A percentile compares a stretch with the other conserved stretches of the same genome.
Evolutionary conservation across 495 filamentous ascomycete genomes (phyloP).

Genomic region (Aspergillus bridgeri): DNA sequence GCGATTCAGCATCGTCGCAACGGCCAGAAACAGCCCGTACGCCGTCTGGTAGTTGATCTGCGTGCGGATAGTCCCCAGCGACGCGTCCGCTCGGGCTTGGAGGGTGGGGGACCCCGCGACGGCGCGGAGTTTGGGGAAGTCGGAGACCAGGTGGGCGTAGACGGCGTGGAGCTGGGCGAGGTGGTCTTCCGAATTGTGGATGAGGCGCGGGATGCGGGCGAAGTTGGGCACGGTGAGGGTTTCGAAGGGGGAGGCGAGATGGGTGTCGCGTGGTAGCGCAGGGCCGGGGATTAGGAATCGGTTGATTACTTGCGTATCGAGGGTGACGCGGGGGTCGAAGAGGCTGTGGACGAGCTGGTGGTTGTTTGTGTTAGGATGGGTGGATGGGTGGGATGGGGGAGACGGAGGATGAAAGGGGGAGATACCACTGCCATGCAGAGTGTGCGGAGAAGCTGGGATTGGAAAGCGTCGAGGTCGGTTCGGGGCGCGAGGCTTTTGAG

Average conservation of each 20-base stretch:
- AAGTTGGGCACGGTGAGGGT: not conserved
- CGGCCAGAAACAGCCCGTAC: not conserved
- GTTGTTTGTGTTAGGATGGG: too few relatives aligned
- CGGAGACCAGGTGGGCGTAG: not conserved
- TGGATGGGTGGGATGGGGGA: not conserved
- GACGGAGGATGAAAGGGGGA: not conserved
- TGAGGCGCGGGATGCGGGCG: not conserved
- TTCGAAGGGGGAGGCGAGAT: not conserved
- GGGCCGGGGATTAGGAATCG: not conserved
- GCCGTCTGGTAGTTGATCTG: not conserved
- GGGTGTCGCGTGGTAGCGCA: not conserved
- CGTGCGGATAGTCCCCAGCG: not conserved
- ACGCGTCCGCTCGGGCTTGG: not conserved
- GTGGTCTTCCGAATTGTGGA: not conserved
- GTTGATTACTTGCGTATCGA: not conserved
- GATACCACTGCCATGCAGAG: not conserved
- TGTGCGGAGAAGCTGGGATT: not conserved
- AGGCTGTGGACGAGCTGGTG: not conserved
- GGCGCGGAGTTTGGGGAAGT: not conserved
- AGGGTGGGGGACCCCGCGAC: not conserved
- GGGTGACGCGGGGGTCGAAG: not conserved
- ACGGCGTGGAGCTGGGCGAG: not conserved
- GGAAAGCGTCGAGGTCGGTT: not conserved
- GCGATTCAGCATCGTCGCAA: not conserved
- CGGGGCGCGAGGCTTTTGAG: not conserved